Conservation (phyloP, 441 rosid species). For the Erodium texanum region DNA sequence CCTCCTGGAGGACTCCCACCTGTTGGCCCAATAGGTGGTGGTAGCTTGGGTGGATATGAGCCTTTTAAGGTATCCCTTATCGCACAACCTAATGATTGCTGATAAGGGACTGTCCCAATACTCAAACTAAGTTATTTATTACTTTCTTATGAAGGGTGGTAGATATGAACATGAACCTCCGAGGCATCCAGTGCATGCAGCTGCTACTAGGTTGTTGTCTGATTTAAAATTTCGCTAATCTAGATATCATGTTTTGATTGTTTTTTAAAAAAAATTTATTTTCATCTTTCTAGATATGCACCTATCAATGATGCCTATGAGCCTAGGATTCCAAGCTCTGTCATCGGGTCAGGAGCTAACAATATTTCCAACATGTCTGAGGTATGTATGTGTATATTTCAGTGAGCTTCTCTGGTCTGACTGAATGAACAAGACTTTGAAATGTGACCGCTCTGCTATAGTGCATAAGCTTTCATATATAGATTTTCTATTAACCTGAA, state of each 20-base stretch:
- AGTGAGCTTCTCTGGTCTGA: background rate
- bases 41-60: slow-evolving; percentile 33
- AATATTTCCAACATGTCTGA: slow-evolving; percentile 25
- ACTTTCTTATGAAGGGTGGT: slow-evolving; percentile 34
- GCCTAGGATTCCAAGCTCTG: slow-evolving; percentile 27
- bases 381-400: slow-evolving; percentile 26
- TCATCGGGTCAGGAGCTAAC: slow-evolving; percentile 26
- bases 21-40: slow-evolving; percentile 25
- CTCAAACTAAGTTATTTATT: slow-evolving; percentile 8
- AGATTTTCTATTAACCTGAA: background rate
- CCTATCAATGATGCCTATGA: slow-evolving; percentile 27
- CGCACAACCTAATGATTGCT: slow-evolving; percentile 5
- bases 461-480: background rate
- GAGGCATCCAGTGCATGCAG: slow-evolving; percentile 32
- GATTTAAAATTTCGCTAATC: slow-evolving; percentile 8
- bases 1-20: slow-evolving; percentile 26
- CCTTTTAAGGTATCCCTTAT: slow-evolving; percentile 29
- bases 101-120: background rate
- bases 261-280: background rate
- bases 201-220: slow-evolving; percentile 30
- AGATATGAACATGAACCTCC: slow-evolving; percentile 34
- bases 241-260: slow-evolving; percentile 1
- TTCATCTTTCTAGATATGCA: slow-evolving; percentile 24
- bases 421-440: background rate
- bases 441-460: background rate